Conservation (phyloP, 192 early-diverging fungal genomes). For the Tieghemiomyces parasiticus region DNA sequence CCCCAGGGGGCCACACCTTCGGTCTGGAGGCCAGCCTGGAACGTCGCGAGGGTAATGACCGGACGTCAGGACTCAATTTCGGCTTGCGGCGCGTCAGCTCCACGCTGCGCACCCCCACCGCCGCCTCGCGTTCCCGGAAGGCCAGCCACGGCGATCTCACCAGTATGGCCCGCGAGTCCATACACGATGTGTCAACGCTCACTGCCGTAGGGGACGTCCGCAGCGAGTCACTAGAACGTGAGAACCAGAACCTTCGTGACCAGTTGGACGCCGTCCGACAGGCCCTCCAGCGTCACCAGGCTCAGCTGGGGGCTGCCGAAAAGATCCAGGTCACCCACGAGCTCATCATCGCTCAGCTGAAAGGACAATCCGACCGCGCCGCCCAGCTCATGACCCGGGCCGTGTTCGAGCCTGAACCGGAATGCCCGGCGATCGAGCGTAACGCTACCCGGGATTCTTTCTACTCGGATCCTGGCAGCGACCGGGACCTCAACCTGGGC, state of each 20-base stretch:
- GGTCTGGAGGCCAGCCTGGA: background rate
- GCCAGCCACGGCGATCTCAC: background rate
- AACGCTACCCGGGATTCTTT: no score
- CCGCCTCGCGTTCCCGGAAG: background rate
- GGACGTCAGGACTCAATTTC: background rate
- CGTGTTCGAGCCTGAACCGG: no score
- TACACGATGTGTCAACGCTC: no score
- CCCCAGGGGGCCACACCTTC: constrained; percentile 11
- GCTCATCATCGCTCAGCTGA: constrained; percentile 1
- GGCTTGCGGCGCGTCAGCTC: background rate
- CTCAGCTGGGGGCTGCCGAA: constrained; percentile 5
- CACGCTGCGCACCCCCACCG: background rate
- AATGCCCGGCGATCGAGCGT: no score
- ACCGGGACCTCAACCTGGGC: background rate
- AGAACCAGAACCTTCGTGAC: background rate
- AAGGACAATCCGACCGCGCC: background rate
- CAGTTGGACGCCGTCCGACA: background rate
- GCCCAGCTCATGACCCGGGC: background rate
- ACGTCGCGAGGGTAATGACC: background rate
- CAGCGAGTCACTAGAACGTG: background rate
- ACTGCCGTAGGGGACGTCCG: no score
- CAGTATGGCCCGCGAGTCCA: background rate
- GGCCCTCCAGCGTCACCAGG: background rate
- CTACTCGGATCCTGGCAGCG: background rate
- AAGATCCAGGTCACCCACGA: constrained; percentile 5